Conservation (phyloP, 805 yeast genomes). For the Wickerhamiella allomyrinae region DNA sequence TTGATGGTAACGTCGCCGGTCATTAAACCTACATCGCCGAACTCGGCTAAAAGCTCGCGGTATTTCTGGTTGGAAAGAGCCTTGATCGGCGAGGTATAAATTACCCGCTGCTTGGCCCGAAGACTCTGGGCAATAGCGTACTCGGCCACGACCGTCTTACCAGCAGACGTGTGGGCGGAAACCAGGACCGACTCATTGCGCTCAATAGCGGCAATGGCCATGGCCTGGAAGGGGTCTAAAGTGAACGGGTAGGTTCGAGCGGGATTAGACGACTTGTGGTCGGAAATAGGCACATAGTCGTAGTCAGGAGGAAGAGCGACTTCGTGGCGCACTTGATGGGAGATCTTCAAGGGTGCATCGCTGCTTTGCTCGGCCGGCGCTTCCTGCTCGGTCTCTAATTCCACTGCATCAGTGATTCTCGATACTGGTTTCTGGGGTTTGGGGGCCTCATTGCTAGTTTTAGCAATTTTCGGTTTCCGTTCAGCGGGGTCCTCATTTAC, state of each 20-base stretch:
- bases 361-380: constrained; percentile 1
- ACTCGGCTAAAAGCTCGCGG: constrained; percentile 80
- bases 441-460: neutral
- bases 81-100: constrained; percentile 89
- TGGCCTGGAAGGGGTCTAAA: constrained; percentile 94
- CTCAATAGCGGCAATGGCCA: constrained; percentile 91
- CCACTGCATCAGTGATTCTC: constrained; percentile 7
- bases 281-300: constrained; percentile 75
- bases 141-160: constrained; percentile 94
- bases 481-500: neutral
- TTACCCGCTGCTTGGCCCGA: constrained; percentile 81
- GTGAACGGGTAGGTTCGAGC: constrained; percentile 88
- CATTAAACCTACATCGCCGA: constrained; percentile 96
- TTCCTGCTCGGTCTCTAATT: constrained; percentile 6
- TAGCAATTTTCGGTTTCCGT: neutral
- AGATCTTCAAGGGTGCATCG: constrained; percentile 23
- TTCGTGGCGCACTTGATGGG: constrained; percentile 94
- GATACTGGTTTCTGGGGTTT: constrained; percentile 1
- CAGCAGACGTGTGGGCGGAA: constrained; percentile 96
- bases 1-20: constrained; percentile 98
- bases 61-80: constrained; percentile 90
- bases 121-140: constrained; percentile 94
- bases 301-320: constrained; percentile 91
- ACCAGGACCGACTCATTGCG: constrained; percentile 88
- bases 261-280: constrained; percentile 61